Conservation (phyloP, 1,284 basidiomycete genomes). For the Meira miltonrushii region DNA sequence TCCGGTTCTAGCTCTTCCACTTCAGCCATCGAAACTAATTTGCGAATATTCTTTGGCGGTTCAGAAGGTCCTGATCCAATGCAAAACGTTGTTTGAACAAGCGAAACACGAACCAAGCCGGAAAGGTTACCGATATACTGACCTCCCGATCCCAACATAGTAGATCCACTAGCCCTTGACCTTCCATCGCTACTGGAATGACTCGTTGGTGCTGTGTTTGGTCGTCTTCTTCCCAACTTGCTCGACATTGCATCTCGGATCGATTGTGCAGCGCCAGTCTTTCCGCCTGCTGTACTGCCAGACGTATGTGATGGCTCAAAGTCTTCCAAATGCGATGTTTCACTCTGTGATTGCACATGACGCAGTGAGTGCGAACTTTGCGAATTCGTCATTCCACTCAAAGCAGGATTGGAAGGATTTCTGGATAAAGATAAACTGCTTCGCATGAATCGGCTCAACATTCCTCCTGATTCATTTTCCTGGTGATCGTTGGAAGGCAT, state of each 20-base stretch:
- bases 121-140: conserved; percentile 21
- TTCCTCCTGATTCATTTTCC: neutral
- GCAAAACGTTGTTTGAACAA: conserved; percentile 43
- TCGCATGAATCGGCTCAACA: conserved; percentile 5
- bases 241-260: conserved; percentile 21
- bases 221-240: conserved; percentile 26
- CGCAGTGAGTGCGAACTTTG: neutral
- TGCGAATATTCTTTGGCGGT: conserved; percentile 30
- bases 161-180: neutral
- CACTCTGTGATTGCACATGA: conserved; percentile 21
- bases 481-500: neutral
- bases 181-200: conserved; percentile 8
- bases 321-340: neutral
- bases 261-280: conserved; percentile 1
- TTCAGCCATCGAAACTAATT: conserved; percentile 38
- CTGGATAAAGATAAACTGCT: neutral
- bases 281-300: neutral
- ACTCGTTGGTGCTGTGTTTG: conserved; percentile 34
- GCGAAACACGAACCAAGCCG: conserved; percentile 33
- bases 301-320: neutral
- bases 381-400: conserved; percentile 17
- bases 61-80: conserved; percentile 37
- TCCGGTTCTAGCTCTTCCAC: conserved; percentile 36
- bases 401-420: conserved; percentile 15
- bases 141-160: conserved; percentile 6